Base-by-base conservation (phyloP, 805 yeast genomes). In the Lipomyces lipofer region DNA sequence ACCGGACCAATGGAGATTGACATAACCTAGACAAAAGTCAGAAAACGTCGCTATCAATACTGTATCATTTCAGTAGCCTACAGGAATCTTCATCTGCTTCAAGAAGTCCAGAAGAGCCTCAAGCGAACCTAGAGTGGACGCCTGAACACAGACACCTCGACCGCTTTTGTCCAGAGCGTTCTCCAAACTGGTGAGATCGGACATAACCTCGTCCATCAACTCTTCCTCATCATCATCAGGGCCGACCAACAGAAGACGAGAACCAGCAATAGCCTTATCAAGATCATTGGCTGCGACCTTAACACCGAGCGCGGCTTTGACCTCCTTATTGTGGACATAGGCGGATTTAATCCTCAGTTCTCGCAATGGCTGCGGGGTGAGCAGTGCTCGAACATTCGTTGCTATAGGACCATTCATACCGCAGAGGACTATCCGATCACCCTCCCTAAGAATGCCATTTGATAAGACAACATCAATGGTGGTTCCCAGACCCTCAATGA, bases 241-340 rank as follows among this genome's bases (percentile, higher is more conserved):
- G 42, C 96, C 96, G 62, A 91, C 97, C 65, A 92, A 92, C 60
- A 94, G 75, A 71, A 94, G 78, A 70, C 99, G 82, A 22, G 99
- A 94, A 75, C 99, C 99, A 44, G 99, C 97, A 69, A 94, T 97
- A 10, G 99, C 99, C 75, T 94, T 92, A 68, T 94, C 99, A 64
- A 94, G 81, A 70, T 94, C 99, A 69, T 88, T 88, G 38, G 99
- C 99, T 52, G 98, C 95, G 70, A 94, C 89, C 80, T 94, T 91
- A 53, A 94, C 97, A 82, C 99, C 99, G 64, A 94, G 79, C 35
- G 99, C 99, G 25, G 99, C 99, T 77, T 92, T 94, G 56, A 94
- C 98, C 74, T 92, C 96, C 71, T 94, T 94, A 75, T 89, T 94
- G 70, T 95, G 99, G 48, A 91, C 82, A 71, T 94, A 94, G 64